Evolutionary conservation across 495 filamentous ascomycete species (phyloP).

Genomic region (Penicillium verhagenii): DNA sequence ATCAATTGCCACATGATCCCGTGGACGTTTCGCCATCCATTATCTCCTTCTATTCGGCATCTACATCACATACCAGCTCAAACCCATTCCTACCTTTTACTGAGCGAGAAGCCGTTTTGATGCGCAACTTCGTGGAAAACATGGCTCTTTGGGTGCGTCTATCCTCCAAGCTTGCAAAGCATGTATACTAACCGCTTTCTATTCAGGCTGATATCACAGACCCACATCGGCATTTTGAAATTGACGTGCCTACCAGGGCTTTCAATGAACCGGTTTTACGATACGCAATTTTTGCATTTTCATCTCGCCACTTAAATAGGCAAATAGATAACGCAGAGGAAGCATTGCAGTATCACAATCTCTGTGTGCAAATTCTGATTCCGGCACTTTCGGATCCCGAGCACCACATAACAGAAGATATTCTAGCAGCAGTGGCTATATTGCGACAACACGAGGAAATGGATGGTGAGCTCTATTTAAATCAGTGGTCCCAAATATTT

Average conservation of each 20-base stretch:
- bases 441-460: conserved; percentile 34
- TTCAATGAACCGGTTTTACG: conserved; percentile 26
- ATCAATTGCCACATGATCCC: not conserved
- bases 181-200: not conserved
- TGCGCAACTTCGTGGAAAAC: conserved; percentile 33
- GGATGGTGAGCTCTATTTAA: conserved; percentile 18
- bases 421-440: conserved; percentile 31
- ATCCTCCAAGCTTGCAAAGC: not conserved
- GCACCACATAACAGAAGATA: conserved; percentile 23
- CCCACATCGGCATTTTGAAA: conserved; percentile 29
- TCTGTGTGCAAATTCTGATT: conserved; percentile 28
- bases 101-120: conserved; percentile 23
- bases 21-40: conserved; percentile 8
- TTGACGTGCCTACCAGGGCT: conserved; percentile 24
- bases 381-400: conserved; percentile 23
- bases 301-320: conserved; percentile 28
- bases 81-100: conserved; percentile 11
- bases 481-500: not conserved
- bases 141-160: conserved; percentile 32
- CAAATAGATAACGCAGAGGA: conserved; percentile 18
- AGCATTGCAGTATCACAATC: conserved; percentile 30
- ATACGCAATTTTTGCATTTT: conserved; percentile 31
- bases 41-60: conserved; percentile 3
- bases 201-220: conserved; percentile 32
- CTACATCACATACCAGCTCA: not conserved